A percentile compares a stretch with the other conserved stretches of the same genome.
Conservation (phyloP, 78 protist genomes). For the Dictyostelium firmibasis region DNA sequence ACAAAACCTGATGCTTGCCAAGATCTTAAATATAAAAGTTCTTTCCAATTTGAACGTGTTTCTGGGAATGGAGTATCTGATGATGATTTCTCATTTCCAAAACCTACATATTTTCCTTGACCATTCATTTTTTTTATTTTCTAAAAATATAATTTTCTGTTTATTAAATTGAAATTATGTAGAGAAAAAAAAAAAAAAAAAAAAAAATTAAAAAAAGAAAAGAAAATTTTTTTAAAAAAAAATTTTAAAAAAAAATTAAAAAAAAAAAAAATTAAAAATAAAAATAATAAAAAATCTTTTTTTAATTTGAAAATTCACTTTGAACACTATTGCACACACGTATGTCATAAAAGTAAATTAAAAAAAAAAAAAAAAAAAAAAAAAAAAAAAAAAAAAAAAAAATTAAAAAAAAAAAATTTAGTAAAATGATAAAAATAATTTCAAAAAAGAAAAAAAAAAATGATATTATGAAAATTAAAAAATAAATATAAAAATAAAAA, state of each 20-base stretch:
- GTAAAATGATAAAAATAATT: too few species aligned
- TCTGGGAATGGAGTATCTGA: constrained; percentile 70
- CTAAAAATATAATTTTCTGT: not conserved
- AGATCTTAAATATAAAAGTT: constrained; percentile 42
- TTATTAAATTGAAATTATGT: not conserved
- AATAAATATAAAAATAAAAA: not conserved
- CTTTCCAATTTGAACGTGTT: constrained; percentile 37
- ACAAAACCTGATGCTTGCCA: constrained; percentile 71
- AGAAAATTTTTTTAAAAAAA: too few species aligned
- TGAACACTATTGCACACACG: too few species aligned
- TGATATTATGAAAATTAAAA: too few species aligned
- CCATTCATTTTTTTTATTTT: not conserved
- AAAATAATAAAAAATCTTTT: not conserved
- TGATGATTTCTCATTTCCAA: constrained; percentile 29
- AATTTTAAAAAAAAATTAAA: not conserved
- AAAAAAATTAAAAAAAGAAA: too few species aligned
- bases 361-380: not conserved
- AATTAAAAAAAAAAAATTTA: not conserved
- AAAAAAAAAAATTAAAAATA: not conserved
- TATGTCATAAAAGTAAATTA: too few species aligned
- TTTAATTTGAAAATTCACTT: not conserved
- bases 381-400: not conserved
- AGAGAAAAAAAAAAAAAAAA: not conserved
- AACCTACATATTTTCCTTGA: constrained; percentile 49
- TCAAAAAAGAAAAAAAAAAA: too few species aligned